Conservation (phyloP, 83 land plant genomes). For the Isoetes engelmannii region DNA sequence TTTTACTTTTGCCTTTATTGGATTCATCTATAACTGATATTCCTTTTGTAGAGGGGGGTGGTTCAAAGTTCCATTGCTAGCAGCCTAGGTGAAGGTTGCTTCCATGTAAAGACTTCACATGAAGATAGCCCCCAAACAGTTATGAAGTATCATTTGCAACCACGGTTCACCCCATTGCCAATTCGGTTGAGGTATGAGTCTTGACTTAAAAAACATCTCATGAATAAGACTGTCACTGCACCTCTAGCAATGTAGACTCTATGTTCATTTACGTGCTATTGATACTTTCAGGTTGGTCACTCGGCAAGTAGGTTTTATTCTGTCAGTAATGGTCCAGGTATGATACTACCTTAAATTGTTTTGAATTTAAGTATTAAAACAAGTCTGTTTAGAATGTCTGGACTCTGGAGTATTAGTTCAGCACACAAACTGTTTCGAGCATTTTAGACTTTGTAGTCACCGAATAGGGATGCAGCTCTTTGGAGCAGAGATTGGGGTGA, state of each 20-base stretch:
- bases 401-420: not conserved
- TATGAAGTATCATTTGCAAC: conserved; percentile 77
- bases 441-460: no score
- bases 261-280: not conserved
- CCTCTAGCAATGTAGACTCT: not conserved
- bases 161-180: conserved; percentile 72
- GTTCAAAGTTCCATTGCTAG: conserved; percentile 53
- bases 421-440: no score
- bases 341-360: not conserved
- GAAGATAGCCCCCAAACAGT: conserved; percentile 66
- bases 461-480: no score
- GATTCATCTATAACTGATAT: not conserved
- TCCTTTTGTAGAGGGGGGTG: conserved; percentile 38
- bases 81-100: conserved; percentile 75
- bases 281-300: conserved; percentile 33
- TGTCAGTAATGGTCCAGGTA: conserved; percentile 64
- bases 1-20: not conserved
- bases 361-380: not conserved
- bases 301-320: conserved; percentile 58
- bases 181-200: conserved; percentile 45
- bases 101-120: conserved; percentile 70
- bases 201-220: not conserved
- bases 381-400: not conserved
- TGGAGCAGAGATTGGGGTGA: no score
- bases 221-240: not conserved